Conservation (phyloP, 2,329 filamentous ascomycete species). For the Beauveria sp. region DNA sequence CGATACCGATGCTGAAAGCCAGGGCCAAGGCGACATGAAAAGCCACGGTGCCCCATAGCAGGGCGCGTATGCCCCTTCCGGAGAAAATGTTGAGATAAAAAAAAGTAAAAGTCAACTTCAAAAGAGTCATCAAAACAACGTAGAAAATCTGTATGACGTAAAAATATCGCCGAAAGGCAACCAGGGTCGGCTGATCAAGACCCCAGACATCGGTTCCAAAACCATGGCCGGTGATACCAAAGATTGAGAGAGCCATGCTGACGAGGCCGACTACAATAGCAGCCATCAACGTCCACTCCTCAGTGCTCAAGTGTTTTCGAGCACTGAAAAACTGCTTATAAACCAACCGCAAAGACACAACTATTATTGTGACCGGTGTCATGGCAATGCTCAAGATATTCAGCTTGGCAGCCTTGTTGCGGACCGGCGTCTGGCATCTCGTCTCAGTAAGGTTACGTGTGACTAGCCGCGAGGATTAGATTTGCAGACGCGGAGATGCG, state of each 20-base stretch:
- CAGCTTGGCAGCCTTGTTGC: neutral
- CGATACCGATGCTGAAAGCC: slow-evolving; percentile 28
- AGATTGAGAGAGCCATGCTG: slow-evolving; percentile 22
- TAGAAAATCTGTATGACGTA: slow-evolving; percentile 32
- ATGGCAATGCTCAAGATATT: neutral
- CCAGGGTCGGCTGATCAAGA: slow-evolving; percentile 29
- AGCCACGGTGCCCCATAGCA: slow-evolving; percentile 29
- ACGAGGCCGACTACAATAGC: slow-evolving; percentile 22
- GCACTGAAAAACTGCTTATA: slow-evolving; percentile 27
- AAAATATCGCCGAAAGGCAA: slow-evolving; percentile 30
- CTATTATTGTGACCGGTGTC: slow-evolving; percentile 16
- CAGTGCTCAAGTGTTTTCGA: slow-evolving; percentile 21
- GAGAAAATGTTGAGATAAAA: slow-evolving; percentile 46
- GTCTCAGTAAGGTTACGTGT: slow-evolving; percentile 1
- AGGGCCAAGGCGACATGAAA: slow-evolving; percentile 27
- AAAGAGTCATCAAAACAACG: slow-evolving; percentile 31
- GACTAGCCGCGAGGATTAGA: neutral
- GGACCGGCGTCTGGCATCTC: slow-evolving; percentile 3
- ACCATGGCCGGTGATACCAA: slow-evolving; percentile 26
- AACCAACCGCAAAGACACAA: slow-evolving; percentile 29
- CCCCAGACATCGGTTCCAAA: slow-evolving; percentile 40
- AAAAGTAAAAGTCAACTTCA: slow-evolving; percentile 39
- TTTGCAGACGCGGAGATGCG: too few species aligned
- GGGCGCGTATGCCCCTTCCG: slow-evolving; percentile 22
- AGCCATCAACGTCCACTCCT: slow-evolving; percentile 28